Base-by-base conservation (phyloP, 495 filamentous ascomycete species). In the Tuber calosporum region DNA sequence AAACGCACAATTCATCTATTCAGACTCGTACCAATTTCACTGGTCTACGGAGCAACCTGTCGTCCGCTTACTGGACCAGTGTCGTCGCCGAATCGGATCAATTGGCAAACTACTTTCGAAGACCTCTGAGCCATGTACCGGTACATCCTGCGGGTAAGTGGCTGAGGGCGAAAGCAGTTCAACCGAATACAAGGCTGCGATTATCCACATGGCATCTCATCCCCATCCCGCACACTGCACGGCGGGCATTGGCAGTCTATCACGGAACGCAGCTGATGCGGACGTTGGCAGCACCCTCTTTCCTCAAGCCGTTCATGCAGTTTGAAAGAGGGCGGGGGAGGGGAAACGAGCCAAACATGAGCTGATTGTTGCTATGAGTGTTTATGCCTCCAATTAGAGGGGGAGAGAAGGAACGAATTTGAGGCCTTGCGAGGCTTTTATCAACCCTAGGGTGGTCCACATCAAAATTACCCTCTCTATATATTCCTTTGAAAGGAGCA, bases 131-230 rank as follows among this genome's bases (percentile, higher is more conserved):
- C 53, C 30, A 34, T 62, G 53, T 62, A 62, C 26, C 53, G 53
- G 26, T 34, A 62, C 53, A 62, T 62, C 53, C 53, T 34, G 26
- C 11, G 53, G 26, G 53, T 62, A 62, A 62, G 53, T 26, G 19
- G 26, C 26, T 62, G 53, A 62, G 53, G 53, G 26, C 11, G 53
- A 30, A 34, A 34, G 53, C 30, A 34, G 26, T 30, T 62, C 26
- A 62, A 34, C 26, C 53, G 53, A 34, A 62, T 26, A 34, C 53
- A 62, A 62, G 53, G 53, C 53, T 62, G 53, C 15, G 53, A 62
- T 62, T 62, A 62, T 34, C 53, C 53, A 62, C 53, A 62, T 62
- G 53, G 53, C 53, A 62, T 26, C 53, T 62, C 53, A 62, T 62
- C 53, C 34, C 53, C 4, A 62, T 62, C 53, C 53, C 53, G 53